Base-by-base conservation (phyloP, 2,329 filamentous ascomycete species). In the Colletotrichum phormii region DNA sequence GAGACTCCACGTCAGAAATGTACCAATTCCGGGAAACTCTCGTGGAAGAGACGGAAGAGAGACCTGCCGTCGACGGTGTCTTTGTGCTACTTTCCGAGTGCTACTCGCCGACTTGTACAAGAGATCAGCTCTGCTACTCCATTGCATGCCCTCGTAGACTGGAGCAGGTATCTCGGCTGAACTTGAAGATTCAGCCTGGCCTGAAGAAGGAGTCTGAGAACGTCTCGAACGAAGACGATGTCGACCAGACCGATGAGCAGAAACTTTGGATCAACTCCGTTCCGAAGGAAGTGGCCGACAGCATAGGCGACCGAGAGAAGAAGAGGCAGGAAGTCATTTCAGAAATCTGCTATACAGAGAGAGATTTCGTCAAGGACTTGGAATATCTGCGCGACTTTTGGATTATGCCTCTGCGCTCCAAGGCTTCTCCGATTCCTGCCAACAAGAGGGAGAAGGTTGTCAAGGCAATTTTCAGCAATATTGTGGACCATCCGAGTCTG, bases 211-310 rank as follows among this genome's bases (percentile, higher is more conserved):
- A 90, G 62, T 87, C 89, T 58, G 85, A 86, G 26, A 84, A 86
- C 15, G 85, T 85, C 49, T 80, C 89, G 87, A 80, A 97, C 79
- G 95, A 97, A 79, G 95, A 97, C 77, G 94, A 97, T 75, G 86
- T 82, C 54, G 93, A 95, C 71, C 93, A 97, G 78, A 94, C 93
- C 37, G 95, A 98, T 79, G 95, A 98, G 81, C 97, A 98, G 85
- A 98, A 98, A 83, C 89, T 99, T 49, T 99, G 97, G 97, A 99
- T 99, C 83, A 98, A 98, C 82, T 98, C 95, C 15, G 97, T 99
- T 46, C 94, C 95, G 0, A 97, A 98, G 82, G 97, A 98, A 81
- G 88, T 99, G 70, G 95, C 95, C 0, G 95, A 98, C 77, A 94
- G 92, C 79, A 92, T 98, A 35, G 92, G 91, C 62, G 97, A 99